phyloP scores from a whole-genome alignment of 1,139 yeast species.

The Pichia sp. region DNA sequence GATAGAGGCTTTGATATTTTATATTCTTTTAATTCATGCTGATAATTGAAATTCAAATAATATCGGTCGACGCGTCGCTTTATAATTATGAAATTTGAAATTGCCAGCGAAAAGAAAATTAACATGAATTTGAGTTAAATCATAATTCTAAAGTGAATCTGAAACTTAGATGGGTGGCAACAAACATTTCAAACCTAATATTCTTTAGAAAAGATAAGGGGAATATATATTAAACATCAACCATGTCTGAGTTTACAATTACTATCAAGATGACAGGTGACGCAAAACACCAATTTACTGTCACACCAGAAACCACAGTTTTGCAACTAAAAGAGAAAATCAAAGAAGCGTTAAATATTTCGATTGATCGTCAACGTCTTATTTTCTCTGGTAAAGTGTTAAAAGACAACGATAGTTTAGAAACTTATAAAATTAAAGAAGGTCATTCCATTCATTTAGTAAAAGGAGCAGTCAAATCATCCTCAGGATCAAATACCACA shows the following conservation, averaged over 20 bases:
- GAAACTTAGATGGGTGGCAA: too few relatives aligned
- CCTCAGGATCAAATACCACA: slow-evolving; percentile 18
- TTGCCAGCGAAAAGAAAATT: too few relatives aligned
- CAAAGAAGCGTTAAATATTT: slow-evolving; percentile 51
- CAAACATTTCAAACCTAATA: too few relatives aligned
- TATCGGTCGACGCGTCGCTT: too few relatives aligned
- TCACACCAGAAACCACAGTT: slow-evolving; percentile 52
- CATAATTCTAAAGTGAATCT: too few relatives aligned
- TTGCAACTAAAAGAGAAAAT: slow-evolving; percentile 63
- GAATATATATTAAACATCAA: too few relatives aligned
- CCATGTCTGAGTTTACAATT: slow-evolving; percentile 14
- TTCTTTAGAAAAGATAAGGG: background rate
- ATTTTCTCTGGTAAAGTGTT: slow-evolving; percentile 92
- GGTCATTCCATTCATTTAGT: slow-evolving; percentile 90
- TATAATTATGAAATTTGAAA: too few relatives aligned
- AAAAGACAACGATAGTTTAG: slow-evolving; percentile 73
- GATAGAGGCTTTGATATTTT: too few relatives aligned
- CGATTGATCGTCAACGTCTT: slow-evolving; percentile 73
- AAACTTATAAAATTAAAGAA: slow-evolving; percentile 68
- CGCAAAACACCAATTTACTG: slow-evolving; percentile 36
- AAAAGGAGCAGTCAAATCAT: slow-evolving; percentile 46
- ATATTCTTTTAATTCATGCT: too few relatives aligned
- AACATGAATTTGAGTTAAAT: too few relatives aligned
- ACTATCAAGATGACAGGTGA: slow-evolving; percentile 17
- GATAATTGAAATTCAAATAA: too few relatives aligned